Percentiles rank a stretch among this genome's conserved stretches.
phyloP scores from a whole-genome alignment of 345 rosid species.

The Aquilaria malaccensis region DNA sequence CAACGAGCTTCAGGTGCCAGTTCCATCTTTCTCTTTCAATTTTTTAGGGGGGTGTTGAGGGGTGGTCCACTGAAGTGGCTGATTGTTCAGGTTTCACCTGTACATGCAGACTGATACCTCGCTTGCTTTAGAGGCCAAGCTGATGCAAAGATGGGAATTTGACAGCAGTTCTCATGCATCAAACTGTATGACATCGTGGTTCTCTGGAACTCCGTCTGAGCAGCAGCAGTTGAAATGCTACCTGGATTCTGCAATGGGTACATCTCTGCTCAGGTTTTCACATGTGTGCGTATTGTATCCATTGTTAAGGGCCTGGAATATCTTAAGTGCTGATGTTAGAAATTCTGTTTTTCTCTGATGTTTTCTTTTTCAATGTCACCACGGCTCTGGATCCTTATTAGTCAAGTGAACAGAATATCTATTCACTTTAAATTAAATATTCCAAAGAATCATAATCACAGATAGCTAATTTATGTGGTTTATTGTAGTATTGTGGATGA shows the following conservation, averaged over 20 bases:
- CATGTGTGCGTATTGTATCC: no score
- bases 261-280: slow-evolving; percentile 4
- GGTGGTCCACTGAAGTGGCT: background rate
- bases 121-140: slow-evolving; percentile 80
- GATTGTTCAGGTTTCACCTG: slow-evolving; percentile 20
- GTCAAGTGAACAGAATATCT: no score
- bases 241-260: slow-evolving; percentile 56
- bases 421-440: no score
- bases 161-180: slow-evolving; percentile 81
- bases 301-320: no score
- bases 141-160: slow-evolving; percentile 97
- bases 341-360: no score
- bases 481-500: no score
- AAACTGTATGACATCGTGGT: slow-evolving; percentile 60
- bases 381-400: no score
- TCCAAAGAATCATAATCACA: no score
- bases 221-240: slow-evolving; percentile 42
- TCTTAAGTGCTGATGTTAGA: no score
- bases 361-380: no score
- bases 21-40: slow-evolving; percentile 8
- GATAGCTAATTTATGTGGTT: no score
- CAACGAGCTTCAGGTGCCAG: slow-evolving; percentile 85
- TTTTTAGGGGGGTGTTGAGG: background rate
- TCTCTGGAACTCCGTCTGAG: slow-evolving; percentile 63
- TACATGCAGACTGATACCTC: slow-evolving; percentile 82